Conservation (phyloP, 1,139 yeast genomes). For the Pichia sp. region DNA sequence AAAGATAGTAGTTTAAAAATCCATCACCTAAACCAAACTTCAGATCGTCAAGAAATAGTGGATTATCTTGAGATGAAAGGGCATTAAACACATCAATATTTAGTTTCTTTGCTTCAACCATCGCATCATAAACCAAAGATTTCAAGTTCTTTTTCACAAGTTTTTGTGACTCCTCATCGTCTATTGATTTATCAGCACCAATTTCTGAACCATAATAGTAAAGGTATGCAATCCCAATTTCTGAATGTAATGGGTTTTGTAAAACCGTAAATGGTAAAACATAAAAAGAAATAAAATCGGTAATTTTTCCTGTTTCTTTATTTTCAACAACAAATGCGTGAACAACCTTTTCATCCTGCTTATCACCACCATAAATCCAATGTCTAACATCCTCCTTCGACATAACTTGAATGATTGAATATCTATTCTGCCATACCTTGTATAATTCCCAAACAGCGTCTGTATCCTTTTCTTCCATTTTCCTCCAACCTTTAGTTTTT, state of each 20-base stretch:
- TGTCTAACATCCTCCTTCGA: constrained; percentile 67
- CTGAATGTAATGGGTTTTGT: constrained; percentile 56
- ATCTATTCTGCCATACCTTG: constrained; percentile 55
- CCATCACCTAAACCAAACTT: constrained; percentile 97
- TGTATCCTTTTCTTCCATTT: constrained; percentile 54
- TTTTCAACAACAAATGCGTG: constrained; percentile 75
- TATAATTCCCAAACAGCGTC: constrained; percentile 57
- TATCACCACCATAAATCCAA: constrained; percentile 58
- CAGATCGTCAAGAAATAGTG: constrained; percentile 69
- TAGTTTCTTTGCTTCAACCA: constrained; percentile 59
- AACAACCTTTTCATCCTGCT: constrained; percentile 45
- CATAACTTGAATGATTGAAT: constrained; percentile 68
- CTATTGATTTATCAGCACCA: constrained; percentile 33
- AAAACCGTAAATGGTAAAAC: constrained; percentile 82
- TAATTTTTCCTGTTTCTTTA: constrained; percentile 49
- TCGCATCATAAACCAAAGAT: constrained; percentile 63
- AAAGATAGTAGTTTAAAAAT: constrained; percentile 77
- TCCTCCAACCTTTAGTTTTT: constrained; percentile 54
- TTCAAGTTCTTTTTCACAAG: constrained; percentile 52
- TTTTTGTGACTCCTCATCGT: constrained; percentile 29
- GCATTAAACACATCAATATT: constrained; percentile 92
- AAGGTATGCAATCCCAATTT: constrained; percentile 79
- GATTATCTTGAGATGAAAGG: constrained; percentile 82
- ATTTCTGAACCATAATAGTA: constrained; percentile 82
- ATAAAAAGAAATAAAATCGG: constrained; percentile 88